A percentile compares a stretch with the other conserved stretches of the same genome.
Conservation (phyloP, 768 basidiomycete species). For the Hebeloma cylindrosporum region DNA sequence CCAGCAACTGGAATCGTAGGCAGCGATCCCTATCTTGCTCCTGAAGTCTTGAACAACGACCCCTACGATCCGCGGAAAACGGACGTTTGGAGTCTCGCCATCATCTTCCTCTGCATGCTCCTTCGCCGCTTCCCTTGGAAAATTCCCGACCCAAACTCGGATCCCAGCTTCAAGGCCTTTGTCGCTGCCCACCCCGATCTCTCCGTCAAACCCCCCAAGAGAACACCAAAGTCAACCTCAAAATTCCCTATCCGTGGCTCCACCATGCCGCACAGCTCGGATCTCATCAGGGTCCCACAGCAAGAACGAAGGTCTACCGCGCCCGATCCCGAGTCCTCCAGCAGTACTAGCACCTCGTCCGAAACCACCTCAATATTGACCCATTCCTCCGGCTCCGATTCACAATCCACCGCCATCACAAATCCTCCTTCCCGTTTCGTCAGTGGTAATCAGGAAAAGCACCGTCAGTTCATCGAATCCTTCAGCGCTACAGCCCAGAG, state of each 20-base stretch:
- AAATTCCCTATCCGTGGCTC: slow-evolving; percentile 31
- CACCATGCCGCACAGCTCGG: slow-evolving; percentile 34
- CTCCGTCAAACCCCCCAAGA: slow-evolving; percentile 45
- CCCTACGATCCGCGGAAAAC: slow-evolving; percentile 95
- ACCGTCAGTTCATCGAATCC: slow-evolving; percentile 15
- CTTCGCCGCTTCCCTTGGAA: slow-evolving; percentile 98
- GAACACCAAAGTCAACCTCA: slow-evolving; percentile 19
- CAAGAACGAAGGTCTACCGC: slow-evolving; percentile 36
- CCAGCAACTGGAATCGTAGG: slow-evolving; percentile 92
- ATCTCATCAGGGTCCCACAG: slow-evolving; percentile 25
- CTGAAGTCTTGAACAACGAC: slow-evolving; percentile 82
- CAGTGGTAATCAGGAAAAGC: slow-evolving; percentile 27
- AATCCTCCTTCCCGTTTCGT: slow-evolving; percentile 48
- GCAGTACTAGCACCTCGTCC: slow-evolving; percentile 38
- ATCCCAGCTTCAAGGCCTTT: slow-evolving; percentile 89
- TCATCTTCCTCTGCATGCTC: slow-evolving; percentile 99
- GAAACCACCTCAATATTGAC: slow-evolving; percentile 48
- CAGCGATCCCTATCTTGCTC: slow-evolving; percentile 97
- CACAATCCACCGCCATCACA: slow-evolving; percentile 47
- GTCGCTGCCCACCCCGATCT: slow-evolving; percentile 93
- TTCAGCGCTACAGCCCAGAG: slow-evolving; percentile 28
- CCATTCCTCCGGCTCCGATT: slow-evolving; percentile 37
- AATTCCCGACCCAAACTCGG: slow-evolving; percentile 92
- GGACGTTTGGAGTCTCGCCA: slow-evolving; percentile 97
- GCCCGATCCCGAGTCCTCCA: slow-evolving; percentile 31